Evolutionary conservation across 2,329 filamentous ascomycete genomes (phyloP).

Genomic region (Cytospora paraplurivora): DNA sequence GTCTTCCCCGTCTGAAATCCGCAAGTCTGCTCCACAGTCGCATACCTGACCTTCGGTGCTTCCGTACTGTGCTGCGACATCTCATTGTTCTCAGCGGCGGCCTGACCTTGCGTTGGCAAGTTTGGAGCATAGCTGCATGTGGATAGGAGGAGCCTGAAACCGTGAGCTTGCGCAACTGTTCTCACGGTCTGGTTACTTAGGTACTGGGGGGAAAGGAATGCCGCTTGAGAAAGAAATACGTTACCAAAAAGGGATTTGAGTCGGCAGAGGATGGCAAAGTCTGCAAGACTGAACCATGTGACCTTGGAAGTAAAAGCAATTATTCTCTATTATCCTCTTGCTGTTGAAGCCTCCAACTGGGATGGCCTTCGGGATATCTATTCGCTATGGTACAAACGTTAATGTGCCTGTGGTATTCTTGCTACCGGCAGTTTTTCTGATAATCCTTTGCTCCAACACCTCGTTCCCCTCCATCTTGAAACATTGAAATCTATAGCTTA

Average conservation of each 20-base stretch:
- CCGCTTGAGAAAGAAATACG: no score
- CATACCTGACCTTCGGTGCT: no score
- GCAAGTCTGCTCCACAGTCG: no score
- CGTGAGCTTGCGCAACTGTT: no score
- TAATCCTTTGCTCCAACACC: not conserved
- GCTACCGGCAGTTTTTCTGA: not conserved
- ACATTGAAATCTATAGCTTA: constrained; percentile 39
- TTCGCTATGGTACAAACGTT: not conserved
- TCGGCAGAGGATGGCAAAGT: not conserved
- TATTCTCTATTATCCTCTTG: not conserved
- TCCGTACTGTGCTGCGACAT: no score
- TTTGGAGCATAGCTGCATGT: no score
- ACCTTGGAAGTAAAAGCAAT: not conserved
- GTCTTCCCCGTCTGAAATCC: no score
- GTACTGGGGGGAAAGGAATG: no score
- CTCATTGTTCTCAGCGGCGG: no score
- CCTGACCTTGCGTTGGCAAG: no score
- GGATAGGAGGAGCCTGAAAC: no score
- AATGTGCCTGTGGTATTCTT: not conserved
- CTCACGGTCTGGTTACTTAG: no score
- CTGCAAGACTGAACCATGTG: not conserved
- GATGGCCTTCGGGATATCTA: not conserved
- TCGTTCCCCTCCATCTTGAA: not conserved
- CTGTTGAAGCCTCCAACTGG: not conserved
- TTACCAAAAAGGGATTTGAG: not conserved